These are phyloP conservation scores for Boletus smithii DNA, from an alignment of 1,284 basidiomycete genomes.

Conservation along the genomic window DNA sequence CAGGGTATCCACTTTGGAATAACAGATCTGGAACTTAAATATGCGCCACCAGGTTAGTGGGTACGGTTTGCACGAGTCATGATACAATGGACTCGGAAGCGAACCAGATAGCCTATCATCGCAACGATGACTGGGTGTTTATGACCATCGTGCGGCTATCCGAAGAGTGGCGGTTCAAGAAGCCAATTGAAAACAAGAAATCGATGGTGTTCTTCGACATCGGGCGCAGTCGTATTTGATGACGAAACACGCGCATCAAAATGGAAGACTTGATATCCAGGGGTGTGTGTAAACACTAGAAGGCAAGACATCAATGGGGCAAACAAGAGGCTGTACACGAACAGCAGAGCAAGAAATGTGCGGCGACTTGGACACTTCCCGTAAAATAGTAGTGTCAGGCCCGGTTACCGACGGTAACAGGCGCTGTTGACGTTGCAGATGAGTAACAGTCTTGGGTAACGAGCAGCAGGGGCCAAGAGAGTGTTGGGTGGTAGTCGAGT, in stretches of 20 bases:
- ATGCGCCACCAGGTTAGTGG: slow-evolving; percentile 9
- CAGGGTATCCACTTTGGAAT: no score
- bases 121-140: slow-evolving; percentile 6
- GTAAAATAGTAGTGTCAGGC: slow-evolving; percentile 11
- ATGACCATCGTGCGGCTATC: no score
- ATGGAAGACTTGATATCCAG: slow-evolving; percentile 33
- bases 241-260: slow-evolving; percentile 36
- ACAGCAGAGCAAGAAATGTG: slow-evolving; percentile 5
- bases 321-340: slow-evolving; percentile 29
- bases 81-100: slow-evolving; percentile 11
- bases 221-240: slow-evolving; percentile 34
- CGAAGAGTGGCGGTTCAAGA: slow-evolving; percentile 12
- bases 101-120: slow-evolving; percentile 7
- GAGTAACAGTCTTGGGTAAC: slow-evolving; percentile 12
- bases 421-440: slow-evolving; percentile 7
- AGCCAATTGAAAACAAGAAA: slow-evolving; percentile 18
- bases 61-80: slow-evolving; percentile 7
- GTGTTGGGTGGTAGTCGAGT: slow-evolving; percentile 7
- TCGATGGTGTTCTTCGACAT: slow-evolving; percentile 23
- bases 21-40: not conserved
- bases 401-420: slow-evolving; percentile 2
- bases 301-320: slow-evolving; percentile 16
- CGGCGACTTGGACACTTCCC: slow-evolving; percentile 21
- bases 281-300: slow-evolving; percentile 22
- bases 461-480: not conserved